Evolutionary conservation across 169 alveolate species (phyloP).

Genomic region (Blepharisma undulans): DNA sequence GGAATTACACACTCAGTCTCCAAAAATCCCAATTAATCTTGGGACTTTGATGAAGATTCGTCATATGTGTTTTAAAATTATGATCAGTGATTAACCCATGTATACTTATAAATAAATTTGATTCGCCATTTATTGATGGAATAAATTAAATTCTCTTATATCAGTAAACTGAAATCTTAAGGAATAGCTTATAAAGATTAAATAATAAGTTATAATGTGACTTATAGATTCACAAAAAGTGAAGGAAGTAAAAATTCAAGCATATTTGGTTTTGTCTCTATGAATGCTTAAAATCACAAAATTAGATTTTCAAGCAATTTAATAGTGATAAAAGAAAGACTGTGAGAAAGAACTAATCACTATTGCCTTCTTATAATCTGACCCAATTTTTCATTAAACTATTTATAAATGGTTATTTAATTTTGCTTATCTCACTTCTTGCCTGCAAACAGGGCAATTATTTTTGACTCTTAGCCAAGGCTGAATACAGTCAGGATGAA

Average conservation of each 20-base stretch:
- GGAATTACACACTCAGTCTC: neutral
- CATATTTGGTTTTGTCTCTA: neutral
- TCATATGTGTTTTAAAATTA: neutral
- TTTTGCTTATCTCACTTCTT: neutral
- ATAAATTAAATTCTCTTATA: neutral
- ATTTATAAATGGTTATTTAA: no score
- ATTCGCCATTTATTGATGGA: neutral
- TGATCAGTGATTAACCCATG: neutral
- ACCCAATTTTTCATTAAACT: neutral
- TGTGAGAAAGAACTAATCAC: no score
- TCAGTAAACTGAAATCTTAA: neutral
- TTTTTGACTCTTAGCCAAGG: conserved; percentile 71
- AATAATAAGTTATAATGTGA: neutral
- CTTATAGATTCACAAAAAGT: no score
- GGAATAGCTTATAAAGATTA: no score
- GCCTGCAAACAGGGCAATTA: conserved; percentile 77
- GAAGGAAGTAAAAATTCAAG: no score
- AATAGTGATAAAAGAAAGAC: no score
- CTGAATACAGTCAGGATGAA: conserved; percentile 72
- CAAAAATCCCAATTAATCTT: neutral
- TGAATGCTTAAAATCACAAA: neutral
- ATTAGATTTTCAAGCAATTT: neutral
- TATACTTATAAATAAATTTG: neutral
- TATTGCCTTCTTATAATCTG: neutral
- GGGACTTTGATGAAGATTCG: neutral